A percentile compares a stretch with the other conserved stretches of the same genome.
Evolutionary conservation across 148 eudicot species (phyloP).

Genomic region (Rhododendron ovatum): DNA sequence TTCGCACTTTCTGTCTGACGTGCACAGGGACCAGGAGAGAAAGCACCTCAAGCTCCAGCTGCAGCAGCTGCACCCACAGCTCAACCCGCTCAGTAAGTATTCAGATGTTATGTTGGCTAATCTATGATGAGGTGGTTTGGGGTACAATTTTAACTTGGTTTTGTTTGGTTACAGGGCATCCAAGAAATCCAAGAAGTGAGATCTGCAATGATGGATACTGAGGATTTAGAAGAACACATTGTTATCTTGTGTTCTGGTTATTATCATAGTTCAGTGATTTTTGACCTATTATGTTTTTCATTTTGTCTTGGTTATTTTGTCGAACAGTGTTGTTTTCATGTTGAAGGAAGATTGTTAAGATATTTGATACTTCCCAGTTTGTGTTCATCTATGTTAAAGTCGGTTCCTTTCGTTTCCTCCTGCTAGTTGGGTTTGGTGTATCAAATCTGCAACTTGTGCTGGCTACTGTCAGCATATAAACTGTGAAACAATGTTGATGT

Average conservation of each 20-base stretch:
- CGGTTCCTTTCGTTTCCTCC: not conserved
- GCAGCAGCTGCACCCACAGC: constrained; percentile 44
- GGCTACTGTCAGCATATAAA: not conserved
- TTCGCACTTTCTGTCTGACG: not conserved
- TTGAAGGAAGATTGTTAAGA: not conserved
- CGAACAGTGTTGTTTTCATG: not conserved
- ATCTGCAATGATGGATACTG: not conserved
- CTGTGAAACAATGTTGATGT: not conserved
- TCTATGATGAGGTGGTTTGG: not conserved
- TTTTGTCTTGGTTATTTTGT: not conserved
- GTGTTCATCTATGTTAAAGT: not conserved
- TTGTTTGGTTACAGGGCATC: constrained; percentile 12
- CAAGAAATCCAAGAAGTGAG: constrained; percentile 22
- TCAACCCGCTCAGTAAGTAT: constrained; percentile 37
- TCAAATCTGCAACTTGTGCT: not conserved
- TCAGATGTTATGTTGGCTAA: not conserved
- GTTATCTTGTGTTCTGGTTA: not conserved
- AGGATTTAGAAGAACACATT: not conserved
- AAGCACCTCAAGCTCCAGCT: constrained; percentile 32
- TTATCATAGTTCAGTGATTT: not conserved
- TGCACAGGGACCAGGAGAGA: constrained; percentile 58
- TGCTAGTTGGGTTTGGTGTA: not conserved
- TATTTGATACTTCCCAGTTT: not conserved
- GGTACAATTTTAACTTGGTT: not conserved
- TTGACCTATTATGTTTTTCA: not conserved